Conservation (phyloP, 768 basidiomycete genomes). For the Phaeolepiota aurea region DNA sequence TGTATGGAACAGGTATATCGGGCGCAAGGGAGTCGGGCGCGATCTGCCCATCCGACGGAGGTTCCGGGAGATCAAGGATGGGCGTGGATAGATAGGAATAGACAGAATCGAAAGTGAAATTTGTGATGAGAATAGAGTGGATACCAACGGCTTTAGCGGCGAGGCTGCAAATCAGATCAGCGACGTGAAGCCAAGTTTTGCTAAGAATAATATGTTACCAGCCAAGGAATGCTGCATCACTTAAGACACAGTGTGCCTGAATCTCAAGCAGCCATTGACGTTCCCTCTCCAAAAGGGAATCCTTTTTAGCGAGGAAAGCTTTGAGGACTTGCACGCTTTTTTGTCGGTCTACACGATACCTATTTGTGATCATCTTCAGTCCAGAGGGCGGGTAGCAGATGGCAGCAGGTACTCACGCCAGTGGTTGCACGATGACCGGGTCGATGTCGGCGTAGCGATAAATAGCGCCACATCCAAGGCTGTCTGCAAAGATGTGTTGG, state of each 20-base stretch:
- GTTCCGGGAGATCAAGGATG: constrained; percentile 30
- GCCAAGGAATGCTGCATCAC: constrained; percentile 72
- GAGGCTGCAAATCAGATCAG: constrained; percentile 28
- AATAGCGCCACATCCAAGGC: constrained; percentile 49
- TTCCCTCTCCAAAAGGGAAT: constrained; percentile 46
- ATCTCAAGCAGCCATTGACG: constrained; percentile 45
- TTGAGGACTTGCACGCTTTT: constrained; percentile 59
- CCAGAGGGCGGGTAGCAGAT: too few species aligned
- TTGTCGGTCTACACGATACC: constrained; percentile 66
- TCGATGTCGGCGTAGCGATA: constrained; percentile 72
- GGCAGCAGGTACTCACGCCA: constrained; percentile 52
- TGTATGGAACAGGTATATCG: constrained; percentile 46
- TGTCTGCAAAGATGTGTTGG: constrained; percentile 58
- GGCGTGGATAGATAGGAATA: constrained; percentile 67
- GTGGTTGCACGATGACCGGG: constrained; percentile 73
- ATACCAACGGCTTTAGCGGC: constrained; percentile 57
- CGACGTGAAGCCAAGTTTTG: background rate
- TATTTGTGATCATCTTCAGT: too few species aligned
- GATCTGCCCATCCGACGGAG: constrained; percentile 5
- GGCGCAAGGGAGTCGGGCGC: constrained; percentile 21
- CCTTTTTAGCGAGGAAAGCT: constrained; percentile 48
- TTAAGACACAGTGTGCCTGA: constrained; percentile 52
- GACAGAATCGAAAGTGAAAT: constrained; percentile 82
- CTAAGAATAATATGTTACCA: constrained; percentile 37
- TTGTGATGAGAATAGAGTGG: constrained; percentile 69